Base-by-base conservation (phyloP, 495 filamentous ascomycete species). In the Lepraria neglecta region DNA sequence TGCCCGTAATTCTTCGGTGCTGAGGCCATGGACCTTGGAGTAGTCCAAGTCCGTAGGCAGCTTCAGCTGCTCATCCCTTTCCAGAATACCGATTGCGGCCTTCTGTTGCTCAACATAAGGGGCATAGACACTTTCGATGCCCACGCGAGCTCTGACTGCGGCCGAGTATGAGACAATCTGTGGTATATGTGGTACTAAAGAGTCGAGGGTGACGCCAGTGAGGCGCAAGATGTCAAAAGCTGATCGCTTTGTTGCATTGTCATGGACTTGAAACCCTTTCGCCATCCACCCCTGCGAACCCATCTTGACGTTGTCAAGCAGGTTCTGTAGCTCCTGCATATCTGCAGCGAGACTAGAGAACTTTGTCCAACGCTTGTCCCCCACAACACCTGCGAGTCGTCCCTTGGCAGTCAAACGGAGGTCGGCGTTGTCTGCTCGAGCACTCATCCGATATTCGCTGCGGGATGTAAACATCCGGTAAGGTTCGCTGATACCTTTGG, bases 401-500 rank as follows among this genome's bases (percentile, higher is more conserved):
- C 91, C 94, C 70, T 84, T 84, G 7, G 81, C 80, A 4, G 95
- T 97, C 24, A 98, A 82, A 9, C 94, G 87, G 4, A 85, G 68
- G 73, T 98, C 94, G 45, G 94, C 94, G 71, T 98, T 97, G 76
- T 98, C 94, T 54, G 92, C 83, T 57, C 94, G 86, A 10, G 89
- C 84, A 38, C 84, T 87, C 80, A 98, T 91, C 53, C 94, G 89
- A 76, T 95, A 98, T 73, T 98, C 94, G 75, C 86, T 92, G 59
- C 94, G 86, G 19, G 90, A 90, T 9, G 94, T 97, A 78, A 98
- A 98, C 95, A 98, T 97, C 63, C 94, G 85, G 75, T 98, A 98
- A 0, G 94, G 94, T 73, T 98, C 94, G 10, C 88, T 90, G 14
- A 98, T 92, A 50, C 94, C 94, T 74, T 97, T 97, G 35, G 94